A percentile compares a stretch with the other conserved stretches of the same genome.
Conservation (phyloP, 768 basidiomycete species). For the Dictyophora rubrovolvata region DNA sequence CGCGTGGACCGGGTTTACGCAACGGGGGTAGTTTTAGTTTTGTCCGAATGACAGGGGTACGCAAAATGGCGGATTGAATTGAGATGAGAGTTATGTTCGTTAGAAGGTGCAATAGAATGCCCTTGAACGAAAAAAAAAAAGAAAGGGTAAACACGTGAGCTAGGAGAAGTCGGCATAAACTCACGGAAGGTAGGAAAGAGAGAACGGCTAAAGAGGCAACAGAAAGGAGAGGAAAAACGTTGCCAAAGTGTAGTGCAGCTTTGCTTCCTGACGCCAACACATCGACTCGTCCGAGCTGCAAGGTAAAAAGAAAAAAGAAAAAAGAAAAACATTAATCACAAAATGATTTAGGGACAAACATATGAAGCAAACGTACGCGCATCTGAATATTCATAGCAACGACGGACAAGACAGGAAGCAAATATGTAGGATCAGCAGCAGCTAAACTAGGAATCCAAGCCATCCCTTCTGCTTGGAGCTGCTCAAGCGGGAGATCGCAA, state of each 20-base stretch:
- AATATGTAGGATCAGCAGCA: slow-evolving; percentile 59
- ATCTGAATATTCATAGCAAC: slow-evolving; percentile 61
- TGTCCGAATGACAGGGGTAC: slow-evolving; percentile 31
- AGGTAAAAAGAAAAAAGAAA: background rate
- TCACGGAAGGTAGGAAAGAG: slow-evolving; percentile 54
- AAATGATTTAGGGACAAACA: too few species aligned
- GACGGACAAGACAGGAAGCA: slow-evolving; percentile 54
- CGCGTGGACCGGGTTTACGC: slow-evolving; percentile 2
- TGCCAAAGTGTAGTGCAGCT: slow-evolving; percentile 58
- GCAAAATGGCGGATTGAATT: slow-evolving; percentile 40
- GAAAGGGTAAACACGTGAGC: background rate
- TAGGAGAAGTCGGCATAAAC: slow-evolving; percentile 18
- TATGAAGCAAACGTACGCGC: slow-evolving; percentile 48
- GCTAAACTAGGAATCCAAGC: slow-evolving; percentile 71
- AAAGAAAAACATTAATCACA: too few species aligned
- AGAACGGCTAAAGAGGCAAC: slow-evolving; percentile 42
- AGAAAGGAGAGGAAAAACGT: slow-evolving; percentile 51
- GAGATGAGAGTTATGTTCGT: slow-evolving; percentile 41
- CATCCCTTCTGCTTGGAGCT: slow-evolving; percentile 69
- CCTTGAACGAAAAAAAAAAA: slow-evolving; percentile 25
- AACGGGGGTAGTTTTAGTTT: slow-evolving; percentile 27
- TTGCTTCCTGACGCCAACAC: slow-evolving; percentile 25
- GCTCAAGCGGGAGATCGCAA: slow-evolving; percentile 59
- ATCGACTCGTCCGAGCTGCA: slow-evolving; percentile 1
- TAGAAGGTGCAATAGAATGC: slow-evolving; percentile 47